A percentile compares a stretch with the other conserved stretches of the same genome.
phyloP scores from a whole-genome alignment of 495 filamentous ascomycete genomes.

The Neurospora hispaniola region DNA sequence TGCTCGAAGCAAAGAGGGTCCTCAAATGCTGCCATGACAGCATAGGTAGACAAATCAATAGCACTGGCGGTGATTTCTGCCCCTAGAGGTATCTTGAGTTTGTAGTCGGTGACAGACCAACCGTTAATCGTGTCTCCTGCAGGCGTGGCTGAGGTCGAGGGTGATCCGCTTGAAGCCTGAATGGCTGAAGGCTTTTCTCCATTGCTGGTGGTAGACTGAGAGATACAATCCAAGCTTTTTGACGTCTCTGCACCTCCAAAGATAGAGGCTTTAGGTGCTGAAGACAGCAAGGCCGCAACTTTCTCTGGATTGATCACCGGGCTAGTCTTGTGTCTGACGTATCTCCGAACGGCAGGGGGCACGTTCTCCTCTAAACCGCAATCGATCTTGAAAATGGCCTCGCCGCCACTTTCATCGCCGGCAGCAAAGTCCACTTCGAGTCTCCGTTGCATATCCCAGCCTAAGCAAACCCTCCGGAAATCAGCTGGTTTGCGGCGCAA shows the following conservation, averaged over 20 bases:
- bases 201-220: background rate
- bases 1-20: constrained; percentile 46
- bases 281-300: background rate
- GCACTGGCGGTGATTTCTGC: constrained; percentile 54
- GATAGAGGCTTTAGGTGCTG: constrained; percentile 6
- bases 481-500: constrained; percentile 61
- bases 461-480: constrained; percentile 67
- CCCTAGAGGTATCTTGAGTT: constrained; percentile 19
- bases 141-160: background rate
- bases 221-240: background rate
- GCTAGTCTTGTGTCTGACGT: constrained; percentile 10
- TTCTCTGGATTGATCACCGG: background rate
- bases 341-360: constrained; percentile 24
- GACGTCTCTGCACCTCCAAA: constrained; percentile 8
- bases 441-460: constrained; percentile 86
- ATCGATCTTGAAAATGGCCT: constrained; percentile 61
- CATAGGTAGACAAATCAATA: constrained; percentile 66
- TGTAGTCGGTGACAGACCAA: constrained; percentile 25
- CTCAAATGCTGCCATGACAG: constrained; percentile 59
- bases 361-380: constrained; percentile 52
- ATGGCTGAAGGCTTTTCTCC: background rate
- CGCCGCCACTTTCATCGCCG: constrained; percentile 63
- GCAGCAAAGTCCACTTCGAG: constrained; percentile 84
- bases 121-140: background rate
- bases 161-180: background rate